phyloP scores from a whole-genome alignment of 2,329 filamentous ascomycete genomes.

The Proliferodiscus dingleyae region DNA sequence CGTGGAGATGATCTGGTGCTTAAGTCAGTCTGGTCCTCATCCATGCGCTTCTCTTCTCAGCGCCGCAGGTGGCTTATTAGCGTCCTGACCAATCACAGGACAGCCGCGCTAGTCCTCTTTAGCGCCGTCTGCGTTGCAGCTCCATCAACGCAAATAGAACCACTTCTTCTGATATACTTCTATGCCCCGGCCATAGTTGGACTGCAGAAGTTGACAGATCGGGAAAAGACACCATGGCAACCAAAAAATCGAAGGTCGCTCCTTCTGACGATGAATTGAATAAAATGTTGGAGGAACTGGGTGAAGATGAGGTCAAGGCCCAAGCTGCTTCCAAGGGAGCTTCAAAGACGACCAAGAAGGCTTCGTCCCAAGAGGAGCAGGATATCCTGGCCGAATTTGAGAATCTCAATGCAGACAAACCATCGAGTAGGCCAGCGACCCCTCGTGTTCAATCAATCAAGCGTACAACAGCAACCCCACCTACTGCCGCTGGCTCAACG shows the following conservation, averaged over 20 bases:
- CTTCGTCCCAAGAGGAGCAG: conserved; percentile 44
- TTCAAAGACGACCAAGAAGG: conserved; percentile 30
- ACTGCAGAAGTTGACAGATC: background rate
- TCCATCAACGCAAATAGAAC: conserved; percentile 1
- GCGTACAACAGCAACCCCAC: conserved; percentile 44
- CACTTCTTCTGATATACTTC: no score
- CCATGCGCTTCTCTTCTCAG: background rate
- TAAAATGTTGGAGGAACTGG: conserved; percentile 61
- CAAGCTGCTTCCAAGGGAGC: conserved; percentile 39
- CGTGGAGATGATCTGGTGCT: no score
- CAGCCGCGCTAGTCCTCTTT: background rate
- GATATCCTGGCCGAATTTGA: conserved; percentile 88
- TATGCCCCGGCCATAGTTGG: background rate
- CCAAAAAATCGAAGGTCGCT: conserved; percentile 53
- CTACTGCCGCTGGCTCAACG: conserved; percentile 43
- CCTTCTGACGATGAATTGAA: conserved; percentile 58
- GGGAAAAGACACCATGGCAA: conserved; percentile 52
- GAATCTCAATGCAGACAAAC: conserved; percentile 60
- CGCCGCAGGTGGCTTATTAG: conserved; percentile 1
- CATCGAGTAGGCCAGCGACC: conserved; percentile 71
- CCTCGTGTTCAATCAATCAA: conserved; percentile 61
- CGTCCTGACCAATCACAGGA: conserved; percentile 2
- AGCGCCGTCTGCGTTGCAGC: background rate
- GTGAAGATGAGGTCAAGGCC: conserved; percentile 43
- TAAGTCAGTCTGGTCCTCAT: no score